Percentiles rank a stretch among this genome's conserved stretches.
phyloP scores from a whole-genome alignment of 257 asterid genomes.

The Gentiana dahurica region DNA sequence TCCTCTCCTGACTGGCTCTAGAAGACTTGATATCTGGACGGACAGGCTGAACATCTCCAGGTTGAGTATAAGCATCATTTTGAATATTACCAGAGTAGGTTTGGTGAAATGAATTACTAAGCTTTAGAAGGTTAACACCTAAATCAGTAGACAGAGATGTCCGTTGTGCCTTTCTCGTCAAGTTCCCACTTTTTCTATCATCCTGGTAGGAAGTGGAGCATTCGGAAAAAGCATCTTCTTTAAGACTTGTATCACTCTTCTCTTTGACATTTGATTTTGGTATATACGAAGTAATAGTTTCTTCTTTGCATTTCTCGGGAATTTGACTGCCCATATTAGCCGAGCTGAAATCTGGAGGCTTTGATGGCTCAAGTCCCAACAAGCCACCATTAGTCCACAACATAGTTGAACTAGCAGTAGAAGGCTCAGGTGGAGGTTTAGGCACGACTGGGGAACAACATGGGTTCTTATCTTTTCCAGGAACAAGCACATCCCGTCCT shows the following conservation, averaged over 20 bases:
- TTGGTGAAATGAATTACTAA: constrained; percentile 24
- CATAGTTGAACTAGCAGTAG: constrained; percentile 36
- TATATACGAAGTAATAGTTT: constrained; percentile 11
- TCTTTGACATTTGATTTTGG: constrained; percentile 24
- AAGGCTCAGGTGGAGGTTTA: constrained; percentile 41
- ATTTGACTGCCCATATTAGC: constrained; percentile 26
- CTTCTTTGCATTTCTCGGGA: constrained; percentile 22
- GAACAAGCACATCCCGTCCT: constrained; percentile 15
- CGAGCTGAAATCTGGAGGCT: constrained; percentile 70
- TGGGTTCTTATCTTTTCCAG: constrained; percentile 18
- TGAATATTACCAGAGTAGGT: constrained; percentile 16
- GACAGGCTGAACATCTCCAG: constrained; percentile 14
- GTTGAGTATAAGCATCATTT: constrained; percentile 15
- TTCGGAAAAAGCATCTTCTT: constrained; percentile 18
- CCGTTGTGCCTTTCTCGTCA: constrained; percentile 51
- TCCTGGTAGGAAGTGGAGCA: constrained; percentile 29
- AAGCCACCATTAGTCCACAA: constrained; percentile 98
- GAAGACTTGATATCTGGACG: constrained; percentile 19
- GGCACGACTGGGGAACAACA: constrained; percentile 25
- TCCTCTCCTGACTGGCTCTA: constrained; percentile 25
- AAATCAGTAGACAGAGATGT: constrained; percentile 65
- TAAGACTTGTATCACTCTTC: constrained; percentile 17
- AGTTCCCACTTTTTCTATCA: constrained; percentile 29
- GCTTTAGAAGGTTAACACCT: constrained; percentile 45
- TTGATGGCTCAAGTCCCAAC: constrained; percentile 94